Percentiles rank a stretch among this genome's conserved stretches.
Conservation (phyloP, 2,329 filamentous ascomycete species). For the Myriosclerotinia scirpicola region DNA sequence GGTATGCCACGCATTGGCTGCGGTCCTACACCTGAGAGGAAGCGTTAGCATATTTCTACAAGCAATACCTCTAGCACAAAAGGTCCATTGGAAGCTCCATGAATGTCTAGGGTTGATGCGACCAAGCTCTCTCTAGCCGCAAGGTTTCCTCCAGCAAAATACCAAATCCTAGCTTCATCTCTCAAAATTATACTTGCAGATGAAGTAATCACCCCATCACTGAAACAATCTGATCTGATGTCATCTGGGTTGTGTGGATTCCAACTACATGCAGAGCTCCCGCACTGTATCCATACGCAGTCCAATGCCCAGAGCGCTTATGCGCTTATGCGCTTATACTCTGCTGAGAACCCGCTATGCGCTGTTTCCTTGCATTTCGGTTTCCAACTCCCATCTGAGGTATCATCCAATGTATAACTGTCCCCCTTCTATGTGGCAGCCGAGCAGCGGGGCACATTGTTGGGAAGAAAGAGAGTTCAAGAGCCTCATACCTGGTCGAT, state of each 20-base stretch:
- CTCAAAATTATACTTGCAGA: background rate
- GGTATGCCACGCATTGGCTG: constrained; percentile 63
- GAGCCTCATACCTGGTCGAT: constrained; percentile 40
- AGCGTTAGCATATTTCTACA: constrained; percentile 29
- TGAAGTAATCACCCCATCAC: background rate
- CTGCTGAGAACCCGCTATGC: background rate
- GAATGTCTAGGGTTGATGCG: background rate
- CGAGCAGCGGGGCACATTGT: constrained; percentile 35
- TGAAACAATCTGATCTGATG: constrained; percentile 2
- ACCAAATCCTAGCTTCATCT: background rate
- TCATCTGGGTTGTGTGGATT: background rate
- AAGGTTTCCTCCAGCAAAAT: background rate
- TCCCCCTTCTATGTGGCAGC: constrained; percentile 22
- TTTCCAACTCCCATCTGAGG: background rate
- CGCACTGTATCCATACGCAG: background rate
- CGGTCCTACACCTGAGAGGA: constrained; percentile 49
- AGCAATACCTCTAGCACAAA: background rate
- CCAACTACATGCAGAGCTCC: constrained; percentile 4
- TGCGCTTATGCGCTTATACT: too few relatives aligned
- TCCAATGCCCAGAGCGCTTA: background rate
- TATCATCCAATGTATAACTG: constrained; percentile 14
- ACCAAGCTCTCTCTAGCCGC: constrained; percentile 5
- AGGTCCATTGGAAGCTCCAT: background rate
- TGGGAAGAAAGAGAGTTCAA: constrained; percentile 31
- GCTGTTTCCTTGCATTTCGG: background rate